Evolutionary conservation across 495 filamentous ascomycete genomes (phyloP), one percentile per base, ranked within the genome.

Genomic region (Lepraria neglecta): DNA sequence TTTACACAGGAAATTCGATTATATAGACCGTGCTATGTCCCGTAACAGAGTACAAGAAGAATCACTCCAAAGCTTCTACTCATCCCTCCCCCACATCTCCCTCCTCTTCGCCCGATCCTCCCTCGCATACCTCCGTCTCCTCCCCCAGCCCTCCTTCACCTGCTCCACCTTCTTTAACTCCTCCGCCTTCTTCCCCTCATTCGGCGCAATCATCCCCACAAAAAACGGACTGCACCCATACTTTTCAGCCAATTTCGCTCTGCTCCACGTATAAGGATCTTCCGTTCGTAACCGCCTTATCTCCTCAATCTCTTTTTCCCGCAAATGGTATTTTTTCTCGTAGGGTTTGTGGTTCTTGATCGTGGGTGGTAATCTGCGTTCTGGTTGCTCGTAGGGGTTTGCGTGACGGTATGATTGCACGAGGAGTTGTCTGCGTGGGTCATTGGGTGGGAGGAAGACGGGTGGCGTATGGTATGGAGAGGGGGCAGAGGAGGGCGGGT

Each of bases 401-500:
- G 64, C 64, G 35, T 70, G 44, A 46, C 55, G 17, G 64, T 74
- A 58, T 61, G 70, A 47, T 63, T 74, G 72, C 24, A 69, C 55
- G 19, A 76, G 74, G 63, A 91, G 74, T 54, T 74, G 73, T 59
- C 84, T 83, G 33, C 92, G 86, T 9, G 81, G 81, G 75, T 98
- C 95, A 61, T 78, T 75, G 63, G 77, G 76, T 33, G 94, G 95
- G 17, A 98, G 85, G 77, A 98, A 98, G 64, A 89, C 91, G 60
- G 83, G 77, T 35, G 94, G 94, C 4, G 94, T 98, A 71, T 95
- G 83, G 72, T 86, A 89, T 40, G 91, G 86, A 21, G 84, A 88
- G 2, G 95, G 82, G 0, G 83, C 81, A 38, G 89, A 84, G n/a
- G 92, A 87, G 7, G 94, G 94, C 46, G 94, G 94, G 76, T 97